A percentile compares a stretch with the other conserved stretches of the same genome.
Evolutionary conservation across 2,329 filamentous ascomycete species (phyloP).

Genomic region (Stemphylium lycopersici): DNA sequence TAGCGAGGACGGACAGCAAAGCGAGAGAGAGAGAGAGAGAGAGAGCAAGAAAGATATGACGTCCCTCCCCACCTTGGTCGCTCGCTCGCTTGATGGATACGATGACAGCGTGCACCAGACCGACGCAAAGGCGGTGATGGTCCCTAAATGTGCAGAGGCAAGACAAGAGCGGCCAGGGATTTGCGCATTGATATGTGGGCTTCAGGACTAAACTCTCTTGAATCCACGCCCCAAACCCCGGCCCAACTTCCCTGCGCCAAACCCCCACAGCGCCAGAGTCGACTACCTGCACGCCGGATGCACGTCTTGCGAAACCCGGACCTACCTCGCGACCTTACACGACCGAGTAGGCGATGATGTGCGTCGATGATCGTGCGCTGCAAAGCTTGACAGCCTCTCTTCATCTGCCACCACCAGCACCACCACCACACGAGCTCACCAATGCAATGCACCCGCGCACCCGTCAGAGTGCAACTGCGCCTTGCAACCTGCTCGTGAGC

Average conservation of each 20-base stretch:
- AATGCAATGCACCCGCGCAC: not conserved
- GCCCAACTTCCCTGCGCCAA: slow-evolving; percentile 20
- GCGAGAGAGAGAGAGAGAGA: not conserved
- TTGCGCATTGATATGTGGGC: slow-evolving; percentile 20
- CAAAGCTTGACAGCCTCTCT: slow-evolving; percentile 8
- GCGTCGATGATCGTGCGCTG: slow-evolving; percentile 13
- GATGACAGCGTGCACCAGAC: not conserved
- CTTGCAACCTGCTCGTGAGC: not conserved
- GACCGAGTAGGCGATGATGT: slow-evolving; percentile 11
- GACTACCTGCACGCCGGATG: slow-evolving; percentile 32
- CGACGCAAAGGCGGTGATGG: slow-evolving; percentile 1
- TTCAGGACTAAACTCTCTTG: slow-evolving; percentile 17
- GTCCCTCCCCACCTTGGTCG: slow-evolving; percentile 7
- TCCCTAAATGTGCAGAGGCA: not conserved
- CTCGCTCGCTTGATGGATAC: not conserved
- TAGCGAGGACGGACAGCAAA: not conserved
- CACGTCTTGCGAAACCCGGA: slow-evolving; percentile 16
- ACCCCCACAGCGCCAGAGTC: slow-evolving; percentile 26
- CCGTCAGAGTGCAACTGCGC: not conserved
- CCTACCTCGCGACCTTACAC: slow-evolving; percentile 6
- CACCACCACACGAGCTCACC: not conserved
- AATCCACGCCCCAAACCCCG: slow-evolving; percentile 12
- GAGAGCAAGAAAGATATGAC: slow-evolving; percentile 1
- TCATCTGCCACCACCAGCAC: too few relatives aligned
- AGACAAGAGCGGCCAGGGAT: slow-evolving; percentile 2